Evolutionary conservation across 441 rosid genomes (phyloP).

Genomic region (Erodium chrysanthum): DNA sequence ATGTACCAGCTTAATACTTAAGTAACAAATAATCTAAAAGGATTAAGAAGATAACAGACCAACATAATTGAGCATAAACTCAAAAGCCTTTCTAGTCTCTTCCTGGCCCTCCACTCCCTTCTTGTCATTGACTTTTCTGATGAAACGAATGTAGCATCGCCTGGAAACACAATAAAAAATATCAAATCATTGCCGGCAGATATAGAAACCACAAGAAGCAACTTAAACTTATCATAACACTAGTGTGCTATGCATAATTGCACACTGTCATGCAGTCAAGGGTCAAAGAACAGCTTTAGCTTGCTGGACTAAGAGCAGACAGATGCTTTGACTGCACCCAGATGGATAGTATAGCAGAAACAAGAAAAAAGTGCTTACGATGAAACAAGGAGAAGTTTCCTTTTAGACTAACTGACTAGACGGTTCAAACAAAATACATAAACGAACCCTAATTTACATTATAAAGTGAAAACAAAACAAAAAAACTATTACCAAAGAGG

Average conservation of each 20-base stretch:
- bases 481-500: conserved; percentile 79
- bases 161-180: conserved; percentile 26
- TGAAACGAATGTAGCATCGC: conserved; percentile 90
- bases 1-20: not conserved
- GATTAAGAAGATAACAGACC: conserved; percentile 36
- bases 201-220: not conserved
- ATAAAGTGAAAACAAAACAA: not conserved
- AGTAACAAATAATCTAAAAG: conserved; percentile 13
- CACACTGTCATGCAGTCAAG: not conserved
- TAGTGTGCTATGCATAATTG: not conserved
- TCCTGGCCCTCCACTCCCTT: conserved; percentile 83
- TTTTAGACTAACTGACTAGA: conserved; percentile 2
- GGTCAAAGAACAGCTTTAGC: not conserved
- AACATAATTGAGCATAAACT: conserved; percentile 75
- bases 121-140: conserved; percentile 80
- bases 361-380: not conserved
- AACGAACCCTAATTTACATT: not conserved
- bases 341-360: not conserved
- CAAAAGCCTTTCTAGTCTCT: conserved; percentile 87
- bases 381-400: not conserved
- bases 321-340: not conserved
- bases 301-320: not conserved
- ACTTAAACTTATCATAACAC: not conserved
- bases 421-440: not conserved
- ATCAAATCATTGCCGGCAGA: not conserved